Percentiles rank a stretch among this genome's conserved stretches.
Evolutionary conservation across 2,329 filamentous ascomycete genomes (phyloP).

Genomic region (Botrytis galanthina): DNA sequence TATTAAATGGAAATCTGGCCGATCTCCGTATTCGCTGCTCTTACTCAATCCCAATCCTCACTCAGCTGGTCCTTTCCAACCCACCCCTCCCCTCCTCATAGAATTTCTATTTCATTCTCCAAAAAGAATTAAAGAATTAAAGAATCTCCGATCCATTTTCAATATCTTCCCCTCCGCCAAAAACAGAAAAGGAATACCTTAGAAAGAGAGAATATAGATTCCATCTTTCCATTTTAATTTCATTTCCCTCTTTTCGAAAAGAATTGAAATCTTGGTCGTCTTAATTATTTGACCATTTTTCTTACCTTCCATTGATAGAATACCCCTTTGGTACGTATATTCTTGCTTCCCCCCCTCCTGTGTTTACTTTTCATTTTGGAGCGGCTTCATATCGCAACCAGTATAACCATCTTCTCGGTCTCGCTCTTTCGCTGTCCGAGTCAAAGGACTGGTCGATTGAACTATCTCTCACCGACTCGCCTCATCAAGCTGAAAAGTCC

Average conservation of each 20-base stretch:
- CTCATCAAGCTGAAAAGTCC: neutral
- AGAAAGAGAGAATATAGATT: neutral
- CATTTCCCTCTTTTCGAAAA: slow-evolving; percentile 4
- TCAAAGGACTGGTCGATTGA: neutral
- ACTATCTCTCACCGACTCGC: neutral
- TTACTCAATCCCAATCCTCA: neutral
- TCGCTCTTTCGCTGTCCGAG: neutral
- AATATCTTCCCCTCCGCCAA: neutral
- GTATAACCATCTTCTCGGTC: neutral
- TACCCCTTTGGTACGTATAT: slow-evolving; percentile 18
- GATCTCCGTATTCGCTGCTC: slow-evolving; percentile 4
- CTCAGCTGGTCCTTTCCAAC: neutral
- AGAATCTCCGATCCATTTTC: neutral
- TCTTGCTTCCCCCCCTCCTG: neutral
- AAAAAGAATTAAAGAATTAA: neutral
- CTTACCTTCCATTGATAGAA: neutral
- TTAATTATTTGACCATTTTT: neutral
- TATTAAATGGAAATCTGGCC: neutral
- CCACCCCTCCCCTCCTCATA: neutral
- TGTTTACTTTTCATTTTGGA: slow-evolving; percentile 3
- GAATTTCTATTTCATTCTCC: slow-evolving; percentile 5
- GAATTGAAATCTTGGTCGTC: neutral
- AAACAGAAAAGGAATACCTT: neutral
- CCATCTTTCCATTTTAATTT: neutral
- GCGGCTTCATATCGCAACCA: slow-evolving; percentile 4